Evolutionary conservation across 768 basidiomycete genomes (phyloP).

Genomic region (Termitomyces sp.): DNA sequence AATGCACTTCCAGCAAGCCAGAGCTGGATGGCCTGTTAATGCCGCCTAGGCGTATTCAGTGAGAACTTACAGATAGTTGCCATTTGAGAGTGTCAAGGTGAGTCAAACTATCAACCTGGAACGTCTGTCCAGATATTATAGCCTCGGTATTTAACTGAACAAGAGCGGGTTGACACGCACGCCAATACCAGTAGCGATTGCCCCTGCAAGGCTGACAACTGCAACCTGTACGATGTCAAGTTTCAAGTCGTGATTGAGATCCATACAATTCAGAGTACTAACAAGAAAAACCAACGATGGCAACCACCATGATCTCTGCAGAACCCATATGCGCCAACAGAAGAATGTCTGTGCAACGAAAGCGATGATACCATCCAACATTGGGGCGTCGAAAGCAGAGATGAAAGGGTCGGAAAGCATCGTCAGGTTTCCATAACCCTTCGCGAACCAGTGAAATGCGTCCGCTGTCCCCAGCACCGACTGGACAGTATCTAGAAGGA

Average conservation of each 20-base stretch:
- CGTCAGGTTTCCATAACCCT: slow-evolving; percentile 1
- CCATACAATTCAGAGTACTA: background rate
- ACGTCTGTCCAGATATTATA: background rate
- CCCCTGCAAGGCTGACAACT: slow-evolving; percentile 3
- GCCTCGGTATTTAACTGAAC: background rate
- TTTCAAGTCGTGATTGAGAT: background rate
- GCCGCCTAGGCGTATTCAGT: too few relatives aligned
- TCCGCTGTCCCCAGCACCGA: slow-evolving; percentile 3
- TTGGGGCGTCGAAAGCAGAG: slow-evolving; percentile 8
- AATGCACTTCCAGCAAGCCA: slow-evolving; percentile 12
- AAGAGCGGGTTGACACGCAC: background rate
- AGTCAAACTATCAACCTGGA: slow-evolving; percentile 1
- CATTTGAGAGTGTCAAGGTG: slow-evolving; percentile 7
- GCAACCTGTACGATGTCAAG: background rate
- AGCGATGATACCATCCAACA: slow-evolving; percentile 11
- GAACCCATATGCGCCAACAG: slow-evolving; percentile 9
- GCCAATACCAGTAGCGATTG: slow-evolving; percentile 9
- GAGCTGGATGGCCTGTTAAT: background rate
- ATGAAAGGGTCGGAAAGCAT: slow-evolving; percentile 10
- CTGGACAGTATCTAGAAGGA: background rate
- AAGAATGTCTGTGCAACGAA: slow-evolving; percentile 7
- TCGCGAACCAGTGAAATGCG: slow-evolving; percentile 8
- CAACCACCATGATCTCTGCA: slow-evolving; percentile 7
- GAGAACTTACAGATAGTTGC: slow-evolving; percentile 9
- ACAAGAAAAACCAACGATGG: slow-evolving; percentile 2